Evolutionary conservation across 1,139 yeast species (phyloP), one percentile per base, ranked within the genome.

Genomic region (Magnusiomyces ingens): DNA sequence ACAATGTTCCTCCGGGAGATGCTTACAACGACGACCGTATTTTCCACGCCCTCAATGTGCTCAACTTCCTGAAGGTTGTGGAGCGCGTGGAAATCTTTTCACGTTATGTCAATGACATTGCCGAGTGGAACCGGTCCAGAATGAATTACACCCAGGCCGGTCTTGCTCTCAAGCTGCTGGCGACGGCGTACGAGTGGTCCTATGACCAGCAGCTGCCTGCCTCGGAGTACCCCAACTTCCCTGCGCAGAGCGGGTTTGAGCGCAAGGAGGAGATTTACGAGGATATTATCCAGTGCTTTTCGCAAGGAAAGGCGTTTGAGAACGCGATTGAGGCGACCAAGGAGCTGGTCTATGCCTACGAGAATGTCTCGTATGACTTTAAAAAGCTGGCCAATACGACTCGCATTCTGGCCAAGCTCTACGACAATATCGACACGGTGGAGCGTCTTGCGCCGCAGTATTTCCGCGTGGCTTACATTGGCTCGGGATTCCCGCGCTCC

Each of bases 21-120:
- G 95, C 89, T 63, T 89, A 85, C 68, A 93, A 85, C 62, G 95
- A 86, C 64, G 96, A 89, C 67, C 75, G 96, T 65, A 84, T 90
- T 2, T 85, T 86, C 78, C 87, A 85, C 65, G 81, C 82, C 57
- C 75, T 89, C 63, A 85, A 84, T 63, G 84, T 88, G 63, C 81
- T 86, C 60, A 84, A 90, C 49, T 87, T 81, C 67, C 76, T 89
- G 67, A 79, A 85, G 74, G 83, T 85, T 62, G 90, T 89, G 48
- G 82, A 84, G 64, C 82, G 84, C 61, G 94, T 94, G 0, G 95
- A 86, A 66, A 75, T 85, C 57, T 84, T 89, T 71, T 85, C 86
- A 64, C 79, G 88, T 15, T 85, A 87, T 66, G 80, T 89, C 60
- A 80, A 84, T 67, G 84, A 82, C 55, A 79, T 88, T 79, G 87